These are phyloP conservation scores for Ogataea allantospora DNA, from an alignment of 805 yeast genomes.

Conservation along the genomic window DNA sequence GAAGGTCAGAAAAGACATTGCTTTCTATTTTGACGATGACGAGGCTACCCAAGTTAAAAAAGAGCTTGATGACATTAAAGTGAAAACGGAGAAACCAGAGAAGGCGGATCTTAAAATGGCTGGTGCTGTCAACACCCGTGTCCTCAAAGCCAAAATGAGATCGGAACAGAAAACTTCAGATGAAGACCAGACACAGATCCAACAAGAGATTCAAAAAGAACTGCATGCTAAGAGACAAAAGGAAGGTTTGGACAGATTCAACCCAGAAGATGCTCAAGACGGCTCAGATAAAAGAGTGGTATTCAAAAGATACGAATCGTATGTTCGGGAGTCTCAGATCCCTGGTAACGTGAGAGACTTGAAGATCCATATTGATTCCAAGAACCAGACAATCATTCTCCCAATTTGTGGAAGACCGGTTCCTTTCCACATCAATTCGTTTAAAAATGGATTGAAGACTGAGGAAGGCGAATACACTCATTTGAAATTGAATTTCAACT, in stretches of 20 bases:
- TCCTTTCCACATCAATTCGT: conserved; percentile 93
- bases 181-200: conserved; percentile 75
- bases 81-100: conserved; percentile 11
- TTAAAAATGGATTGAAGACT: conserved; percentile 89
- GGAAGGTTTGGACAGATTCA: conserved; percentile 80
- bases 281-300: conserved; percentile 60
- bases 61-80: conserved; percentile 28
- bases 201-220: conserved; percentile 78
- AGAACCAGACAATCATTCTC: conserved; percentile 81
- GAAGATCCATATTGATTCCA: conserved; percentile 82
- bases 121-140: conserved; percentile 53
- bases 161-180: conserved; percentile 71
- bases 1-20: conserved; percentile 68
- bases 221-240: conserved; percentile 83
- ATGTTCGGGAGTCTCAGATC: conserved; percentile 88
- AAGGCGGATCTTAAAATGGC: conserved; percentile 22
- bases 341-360: conserved; percentile 81
- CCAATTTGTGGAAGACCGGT: conserved; percentile 97
- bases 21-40: conserved; percentile 73
- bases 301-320: conserved; percentile 93
- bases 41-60: conserved; percentile 46
- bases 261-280: conserved; percentile 72
- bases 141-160: conserved; percentile 74
- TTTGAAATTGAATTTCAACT: conserved; percentile 83
- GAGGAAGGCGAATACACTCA: conserved; percentile 96